These are phyloP conservation scores for Lentinula raphanica DNA, from an alignment of 768 basidiomycete species.

Conservation along the genomic window DNA sequence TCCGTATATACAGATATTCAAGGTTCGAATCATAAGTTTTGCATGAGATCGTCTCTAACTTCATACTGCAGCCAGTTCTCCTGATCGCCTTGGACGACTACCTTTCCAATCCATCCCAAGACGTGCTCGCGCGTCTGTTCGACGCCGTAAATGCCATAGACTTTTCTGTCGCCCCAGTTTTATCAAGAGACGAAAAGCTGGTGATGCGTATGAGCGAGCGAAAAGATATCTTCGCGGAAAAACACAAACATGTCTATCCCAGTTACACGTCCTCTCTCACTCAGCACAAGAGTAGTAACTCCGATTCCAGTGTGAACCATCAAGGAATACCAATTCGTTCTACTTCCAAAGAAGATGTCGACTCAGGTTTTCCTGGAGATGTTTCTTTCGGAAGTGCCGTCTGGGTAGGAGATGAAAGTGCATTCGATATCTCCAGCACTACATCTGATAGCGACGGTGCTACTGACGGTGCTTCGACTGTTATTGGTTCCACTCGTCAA, in stretches of 20 bases:
- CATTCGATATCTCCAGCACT: constrained; percentile 36
- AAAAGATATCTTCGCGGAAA: constrained; percentile 88
- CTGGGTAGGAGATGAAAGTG: constrained; percentile 78
- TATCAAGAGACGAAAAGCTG: constrained; percentile 80
- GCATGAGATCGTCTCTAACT: not conserved
- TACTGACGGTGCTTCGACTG: constrained; percentile 31
- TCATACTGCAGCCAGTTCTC: constrained; percentile 70
- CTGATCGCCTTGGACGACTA: constrained; percentile 95
- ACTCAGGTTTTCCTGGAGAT: constrained; percentile 54
- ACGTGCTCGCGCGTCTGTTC: constrained; percentile 84
- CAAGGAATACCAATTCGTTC: not conserved
- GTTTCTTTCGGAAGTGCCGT: constrained; percentile 78
- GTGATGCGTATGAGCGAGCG: constrained; percentile 88
- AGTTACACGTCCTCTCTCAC: not conserved
- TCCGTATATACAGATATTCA: constrained; percentile 81
- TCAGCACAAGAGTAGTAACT: constrained; percentile 47
- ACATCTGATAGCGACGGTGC: constrained; percentile 42
- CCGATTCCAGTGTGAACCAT: constrained; percentile 19
- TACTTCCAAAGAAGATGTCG: not conserved
- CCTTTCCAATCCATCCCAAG: constrained; percentile 82
- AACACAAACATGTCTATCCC: constrained; percentile 42
- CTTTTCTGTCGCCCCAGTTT: constrained; percentile 65
- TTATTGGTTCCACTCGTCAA: constrained; percentile 37
- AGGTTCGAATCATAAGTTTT: constrained; percentile 31
- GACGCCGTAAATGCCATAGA: constrained; percentile 93